Conservation (phyloP, 768 basidiomycete genomes). For the Favolaschia claudopus region DNA sequence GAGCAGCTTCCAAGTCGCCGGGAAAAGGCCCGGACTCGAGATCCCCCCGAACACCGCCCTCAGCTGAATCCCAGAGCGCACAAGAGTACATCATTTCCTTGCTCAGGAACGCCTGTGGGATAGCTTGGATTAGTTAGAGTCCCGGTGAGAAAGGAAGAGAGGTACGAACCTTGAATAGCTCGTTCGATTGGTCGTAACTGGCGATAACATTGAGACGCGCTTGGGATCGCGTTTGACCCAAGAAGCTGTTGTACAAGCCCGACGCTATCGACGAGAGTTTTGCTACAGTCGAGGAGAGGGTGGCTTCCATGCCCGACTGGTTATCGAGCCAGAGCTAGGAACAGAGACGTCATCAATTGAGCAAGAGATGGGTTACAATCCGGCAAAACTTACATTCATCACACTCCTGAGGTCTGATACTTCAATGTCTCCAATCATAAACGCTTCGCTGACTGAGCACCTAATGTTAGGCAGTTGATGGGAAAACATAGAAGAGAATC, state of each 20-base stretch:
- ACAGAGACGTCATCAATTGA: conserved; percentile 20
- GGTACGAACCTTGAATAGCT: conserved; percentile 73
- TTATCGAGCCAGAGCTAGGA: conserved; percentile 75
- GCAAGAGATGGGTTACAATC: neutral
- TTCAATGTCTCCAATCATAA: conserved; percentile 75
- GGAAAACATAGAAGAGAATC: conserved; percentile 28
- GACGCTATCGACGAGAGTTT: conserved; percentile 66
- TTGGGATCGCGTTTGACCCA: conserved; percentile 76
- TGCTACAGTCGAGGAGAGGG: conserved; percentile 63
- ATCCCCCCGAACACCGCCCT: conserved; percentile 82
- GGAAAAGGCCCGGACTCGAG: conserved; percentile 60
- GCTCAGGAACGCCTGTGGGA: conserved; percentile 72
- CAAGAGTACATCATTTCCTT: conserved; percentile 97
- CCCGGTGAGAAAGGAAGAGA: conserved; percentile 5
- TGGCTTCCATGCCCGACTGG: conserved; percentile 62
- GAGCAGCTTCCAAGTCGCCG: conserved; percentile 82
- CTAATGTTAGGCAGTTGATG: conserved; percentile 23
- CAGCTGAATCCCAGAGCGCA: conserved; percentile 81
- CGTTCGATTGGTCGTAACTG: conserved; percentile 93
- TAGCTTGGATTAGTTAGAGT: conserved; percentile 17
- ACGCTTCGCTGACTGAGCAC: conserved; percentile 76
- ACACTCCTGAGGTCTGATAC: conserved; percentile 64
- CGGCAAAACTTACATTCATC: conserved; percentile 62
- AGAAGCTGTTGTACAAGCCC: conserved; percentile 71
- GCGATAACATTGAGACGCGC: conserved; percentile 84